phyloP scores from a whole-genome alignment of 176 grass and related monocot genomes.

The Saccharum spontaneum region DNA sequence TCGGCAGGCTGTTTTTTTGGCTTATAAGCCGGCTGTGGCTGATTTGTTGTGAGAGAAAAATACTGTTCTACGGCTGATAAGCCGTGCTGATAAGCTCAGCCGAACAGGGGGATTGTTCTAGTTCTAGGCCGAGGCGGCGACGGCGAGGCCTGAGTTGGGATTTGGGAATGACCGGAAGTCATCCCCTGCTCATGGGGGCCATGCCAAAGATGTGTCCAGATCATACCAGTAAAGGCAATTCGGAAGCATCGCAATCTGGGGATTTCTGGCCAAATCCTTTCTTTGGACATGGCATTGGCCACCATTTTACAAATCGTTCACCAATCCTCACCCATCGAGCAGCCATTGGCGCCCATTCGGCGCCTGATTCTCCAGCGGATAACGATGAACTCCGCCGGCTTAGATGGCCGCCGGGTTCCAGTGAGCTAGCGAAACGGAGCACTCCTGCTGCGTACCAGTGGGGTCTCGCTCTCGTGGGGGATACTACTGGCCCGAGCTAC shows the following conservation, averaged over 20 bases:
- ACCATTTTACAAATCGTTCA: background rate
- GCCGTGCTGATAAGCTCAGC: no score
- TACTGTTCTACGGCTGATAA: no score
- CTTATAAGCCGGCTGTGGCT: no score
- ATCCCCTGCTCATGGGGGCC: background rate
- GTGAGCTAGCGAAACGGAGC: background rate
- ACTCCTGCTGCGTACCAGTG: background rate
- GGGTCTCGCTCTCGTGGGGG: background rate
- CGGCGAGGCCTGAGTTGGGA: background rate
- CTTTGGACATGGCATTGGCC: background rate
- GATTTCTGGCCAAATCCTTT: background rate
- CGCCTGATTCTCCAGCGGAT: background rate
- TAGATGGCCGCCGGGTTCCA: background rate
- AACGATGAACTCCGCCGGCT: background rate
- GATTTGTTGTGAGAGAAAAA: no score
- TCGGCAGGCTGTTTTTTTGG: no score
- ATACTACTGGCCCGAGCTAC: background rate
- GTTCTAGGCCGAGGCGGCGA: background rate
- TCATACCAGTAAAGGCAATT: background rate
- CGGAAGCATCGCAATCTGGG: background rate
- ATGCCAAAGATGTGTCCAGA: conserved; percentile 12
- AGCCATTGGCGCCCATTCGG: background rate
- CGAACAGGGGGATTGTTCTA: no score
- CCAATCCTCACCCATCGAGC: background rate
- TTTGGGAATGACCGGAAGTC: background rate